phyloP scores from a whole-genome alignment of 2,329 filamentous ascomycete genomes.

The Aspergillus texensis region DNA sequence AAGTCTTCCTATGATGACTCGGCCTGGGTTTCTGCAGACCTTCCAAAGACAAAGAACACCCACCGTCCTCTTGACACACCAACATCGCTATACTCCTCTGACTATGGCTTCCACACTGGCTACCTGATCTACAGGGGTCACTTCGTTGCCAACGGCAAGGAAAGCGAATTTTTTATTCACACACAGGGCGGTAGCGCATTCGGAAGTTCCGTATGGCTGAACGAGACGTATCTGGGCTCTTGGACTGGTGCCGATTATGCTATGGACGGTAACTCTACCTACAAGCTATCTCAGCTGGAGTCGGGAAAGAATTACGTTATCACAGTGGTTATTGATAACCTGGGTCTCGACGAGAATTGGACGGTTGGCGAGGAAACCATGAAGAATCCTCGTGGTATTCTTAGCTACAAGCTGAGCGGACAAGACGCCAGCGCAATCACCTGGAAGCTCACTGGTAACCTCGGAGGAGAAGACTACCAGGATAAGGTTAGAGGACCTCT shows the following conservation, averaged over 20 bases:
- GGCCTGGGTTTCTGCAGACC: constrained; percentile 64
- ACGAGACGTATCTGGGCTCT: constrained; percentile 65
- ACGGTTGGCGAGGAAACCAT: constrained; percentile 61
- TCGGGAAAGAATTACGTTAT: constrained; percentile 61
- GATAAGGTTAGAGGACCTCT: constrained; percentile 57
- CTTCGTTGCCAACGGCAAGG: constrained; percentile 66
- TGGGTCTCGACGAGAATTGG: constrained; percentile 70
- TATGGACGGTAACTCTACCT: constrained; percentile 57
- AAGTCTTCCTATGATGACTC: constrained; percentile 67
- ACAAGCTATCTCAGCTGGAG: constrained; percentile 57
- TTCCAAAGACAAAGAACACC: constrained; percentile 64
- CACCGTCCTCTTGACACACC: constrained; percentile 61
- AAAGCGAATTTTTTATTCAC: constrained; percentile 58
- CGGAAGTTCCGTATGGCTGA: constrained; percentile 68
- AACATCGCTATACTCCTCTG: constrained; percentile 66
- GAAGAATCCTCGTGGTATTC: constrained; percentile 60
- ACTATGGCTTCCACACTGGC: constrained; percentile 75
- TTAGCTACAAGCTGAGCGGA: constrained; percentile 48
- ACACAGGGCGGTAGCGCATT: constrained; percentile 71
- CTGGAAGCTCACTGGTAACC: constrained; percentile 64
- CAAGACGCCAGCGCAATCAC: constrained; percentile 36
- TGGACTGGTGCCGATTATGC: constrained; percentile 60
- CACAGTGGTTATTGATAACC: constrained; percentile 73
- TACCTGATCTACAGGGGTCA: constrained; percentile 70
- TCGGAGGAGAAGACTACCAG: constrained; percentile 58